Evolutionary conservation across 1,284 basidiomycete genomes (phyloP), one percentile per base, ranked within the genome.

Genomic region (Cryptococcus jaspeensis): DNA sequence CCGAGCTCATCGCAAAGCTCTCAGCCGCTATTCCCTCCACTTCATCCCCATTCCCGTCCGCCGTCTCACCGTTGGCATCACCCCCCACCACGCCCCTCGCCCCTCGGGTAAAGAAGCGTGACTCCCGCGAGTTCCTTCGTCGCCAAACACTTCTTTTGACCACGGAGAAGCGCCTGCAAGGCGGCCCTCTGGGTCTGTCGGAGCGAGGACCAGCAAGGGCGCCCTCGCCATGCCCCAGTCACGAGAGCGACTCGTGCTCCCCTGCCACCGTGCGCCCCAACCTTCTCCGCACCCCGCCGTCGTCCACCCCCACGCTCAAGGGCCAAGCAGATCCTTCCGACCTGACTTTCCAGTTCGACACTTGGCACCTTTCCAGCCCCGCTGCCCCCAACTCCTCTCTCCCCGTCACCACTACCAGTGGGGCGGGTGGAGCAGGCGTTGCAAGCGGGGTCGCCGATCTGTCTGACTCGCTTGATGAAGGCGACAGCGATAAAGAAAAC

Each of bases 401-500:
- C 22, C 48, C 48, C 25, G 43, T 56, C 9, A 48, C 47, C 22
- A 47, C 48, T 1, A 48, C 55, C 42, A 32, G 9, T 32, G 28
- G 28, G 9, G 28, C 28, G 9, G 28, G 28, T 9, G 28, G 28
- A 32, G 28, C 28, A 32, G 28, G 5, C 36, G 36, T n/a, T n/a
- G n/a, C n/a, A n/a, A 32, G 25, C 25, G 9, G 18, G 23, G 28
- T 36, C 49, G 4, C 22, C 9, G 35, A 36, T n/a, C 25, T 20
- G 16, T 36, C 47, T 5, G 22, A 47, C 43, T 25, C 43, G 16
- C 56, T 50, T 11, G 61, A 58, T 12, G 66, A 58, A 5, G 69
- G 65, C 18, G 28, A 32, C 9, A 70, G 66, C 32, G 72, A 75
- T 50, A 75, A 75, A 57, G 73, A 75, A 60, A 75, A 75, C 56